Evolutionary conservation across 23 red algal species (phyloP).

Genomic region (Gracilaria caudata): DNA sequence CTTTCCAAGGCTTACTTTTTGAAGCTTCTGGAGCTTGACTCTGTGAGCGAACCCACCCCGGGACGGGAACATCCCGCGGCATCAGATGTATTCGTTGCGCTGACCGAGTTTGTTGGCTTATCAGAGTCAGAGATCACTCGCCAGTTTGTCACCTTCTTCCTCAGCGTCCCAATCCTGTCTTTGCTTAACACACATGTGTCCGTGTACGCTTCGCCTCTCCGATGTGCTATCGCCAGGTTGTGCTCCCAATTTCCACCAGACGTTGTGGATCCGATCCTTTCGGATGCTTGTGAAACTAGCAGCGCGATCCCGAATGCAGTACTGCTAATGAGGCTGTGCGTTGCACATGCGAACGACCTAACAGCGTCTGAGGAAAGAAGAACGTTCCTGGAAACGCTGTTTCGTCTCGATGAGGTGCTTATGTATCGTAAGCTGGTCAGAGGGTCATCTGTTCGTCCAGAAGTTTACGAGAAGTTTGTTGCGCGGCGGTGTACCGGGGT

Average conservation of each 20-base stretch:
- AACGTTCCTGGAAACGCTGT: slow-evolving; percentile 30
- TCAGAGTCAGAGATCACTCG: slow-evolving; percentile 45
- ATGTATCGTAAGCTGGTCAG: slow-evolving; percentile 45
- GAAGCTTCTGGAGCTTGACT: slow-evolving; percentile 54
- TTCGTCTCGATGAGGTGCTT: slow-evolving; percentile 52
- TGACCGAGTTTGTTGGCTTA: slow-evolving; percentile 32
- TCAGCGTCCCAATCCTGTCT: slow-evolving; percentile 27
- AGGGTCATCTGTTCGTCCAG: slow-evolving; percentile 39
- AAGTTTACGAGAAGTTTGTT: slow-evolving; percentile 51
- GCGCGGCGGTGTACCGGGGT: slow-evolving; percentile 52
- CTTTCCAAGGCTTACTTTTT: slow-evolving; percentile 65
- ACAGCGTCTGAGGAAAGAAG: slow-evolving; percentile 23
- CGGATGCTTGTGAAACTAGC: slow-evolving; percentile 52
- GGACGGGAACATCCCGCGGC: slow-evolving; percentile 48
- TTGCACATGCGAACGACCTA: slow-evolving; percentile 1
- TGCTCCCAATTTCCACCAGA: slow-evolving; percentile 27
- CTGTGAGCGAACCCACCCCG: slow-evolving; percentile 24
- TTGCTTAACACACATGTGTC: slow-evolving; percentile 55
- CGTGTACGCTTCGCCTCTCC: slow-evolving; percentile 56
- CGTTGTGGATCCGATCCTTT: slow-evolving; percentile 50
- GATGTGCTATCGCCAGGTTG: slow-evolving; percentile 37
- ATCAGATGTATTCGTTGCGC: slow-evolving; percentile 53
- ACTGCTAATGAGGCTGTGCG: slow-evolving; percentile 47
- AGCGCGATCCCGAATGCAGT: slow-evolving; percentile 47
- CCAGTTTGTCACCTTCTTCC: slow-evolving; percentile 68